Evolutionary conservation across 306 rosid genomes (phyloP).

Genomic region (Pterocarpus macrocarpus): DNA sequence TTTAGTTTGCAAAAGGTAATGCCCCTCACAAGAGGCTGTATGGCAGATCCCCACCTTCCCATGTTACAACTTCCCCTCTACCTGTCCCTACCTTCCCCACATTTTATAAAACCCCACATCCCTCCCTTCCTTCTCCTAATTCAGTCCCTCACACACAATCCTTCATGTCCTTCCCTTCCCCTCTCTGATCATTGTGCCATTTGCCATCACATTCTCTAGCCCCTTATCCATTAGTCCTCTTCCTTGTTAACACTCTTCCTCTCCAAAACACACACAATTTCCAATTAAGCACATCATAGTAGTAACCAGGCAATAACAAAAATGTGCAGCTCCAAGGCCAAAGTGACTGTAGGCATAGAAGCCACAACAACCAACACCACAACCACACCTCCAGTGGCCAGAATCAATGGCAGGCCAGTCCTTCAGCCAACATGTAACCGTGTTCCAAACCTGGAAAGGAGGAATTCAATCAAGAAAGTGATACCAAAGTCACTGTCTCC

Average conservation of each 20-base stretch:
- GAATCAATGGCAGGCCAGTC: constrained; percentile 80
- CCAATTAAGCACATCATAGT: background rate
- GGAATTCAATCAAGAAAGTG: constrained; percentile 71
- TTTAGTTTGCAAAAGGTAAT: constrained; percentile 63
- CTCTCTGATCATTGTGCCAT: constrained; percentile 37
- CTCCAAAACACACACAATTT: background rate
- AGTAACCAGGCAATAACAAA: background rate
- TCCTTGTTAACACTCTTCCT: background rate
- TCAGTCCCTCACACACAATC: constrained; percentile 48
- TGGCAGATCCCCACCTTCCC: constrained; percentile 88
- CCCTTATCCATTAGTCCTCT: constrained; percentile 7
- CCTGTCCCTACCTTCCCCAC: constrained; percentile 59
- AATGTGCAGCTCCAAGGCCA: constrained; percentile 85
- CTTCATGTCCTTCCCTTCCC: background rate
- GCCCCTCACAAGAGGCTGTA: constrained; percentile 65
- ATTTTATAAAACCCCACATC: constrained; percentile 60
- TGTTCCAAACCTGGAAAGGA: constrained; percentile 74
- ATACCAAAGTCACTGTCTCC: constrained; percentile 60
- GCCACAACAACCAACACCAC: constrained; percentile 40
- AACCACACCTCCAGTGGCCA: constrained; percentile 52
- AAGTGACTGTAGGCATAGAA: constrained; percentile 65
- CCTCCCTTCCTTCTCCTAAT: constrained; percentile 50
- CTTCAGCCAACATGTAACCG: constrained; percentile 92
- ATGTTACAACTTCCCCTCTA: constrained; percentile 65
- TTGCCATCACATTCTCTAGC: background rate